phyloP scores from a whole-genome alignment of 1,284 basidiomycete genomes.

The Puccinia sorghi region DNA sequence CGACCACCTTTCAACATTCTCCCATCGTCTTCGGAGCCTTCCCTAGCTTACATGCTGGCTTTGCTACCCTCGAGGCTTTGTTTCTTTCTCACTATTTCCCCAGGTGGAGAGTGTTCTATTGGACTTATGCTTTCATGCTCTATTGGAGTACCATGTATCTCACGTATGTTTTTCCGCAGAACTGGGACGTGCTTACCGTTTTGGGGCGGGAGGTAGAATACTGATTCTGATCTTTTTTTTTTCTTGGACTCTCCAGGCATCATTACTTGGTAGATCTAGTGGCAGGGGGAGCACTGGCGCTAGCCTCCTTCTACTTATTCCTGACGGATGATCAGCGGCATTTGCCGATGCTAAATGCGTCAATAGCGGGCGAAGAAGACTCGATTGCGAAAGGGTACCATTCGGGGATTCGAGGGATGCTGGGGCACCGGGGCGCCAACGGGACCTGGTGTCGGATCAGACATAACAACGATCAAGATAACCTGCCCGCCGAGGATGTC shows the following conservation, averaged over 20 bases:
- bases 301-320: conserved; percentile 81
- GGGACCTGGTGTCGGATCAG: conserved; percentile 33
- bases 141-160: conserved; percentile 93
- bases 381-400: conserved; percentile 50
- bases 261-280: conserved; percentile 96
- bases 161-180: neutral
- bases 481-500: neutral
- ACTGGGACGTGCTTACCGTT: neutral
- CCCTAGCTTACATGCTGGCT: conserved; percentile 86
- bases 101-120: conserved; percentile 66
- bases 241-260: conserved; percentile 53
- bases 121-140: conserved; percentile 81
- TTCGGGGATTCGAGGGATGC: conserved; percentile 41
- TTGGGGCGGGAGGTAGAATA: neutral
- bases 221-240: conserved; percentile 66
- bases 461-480: neutral
- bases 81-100: conserved; percentile 97
- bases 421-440: conserved; percentile 43
- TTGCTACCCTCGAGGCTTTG: conserved; percentile 87
- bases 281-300: conserved; percentile 85
- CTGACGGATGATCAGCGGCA: conserved; percentile 69
- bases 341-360: conserved; percentile 48
- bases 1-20: conserved; percentile 78
- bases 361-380: conserved; percentile 46
- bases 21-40: conserved; percentile 97